Conservation (phyloP, 1,139 yeast genomes). For the Diutina mesorugosa region DNA sequence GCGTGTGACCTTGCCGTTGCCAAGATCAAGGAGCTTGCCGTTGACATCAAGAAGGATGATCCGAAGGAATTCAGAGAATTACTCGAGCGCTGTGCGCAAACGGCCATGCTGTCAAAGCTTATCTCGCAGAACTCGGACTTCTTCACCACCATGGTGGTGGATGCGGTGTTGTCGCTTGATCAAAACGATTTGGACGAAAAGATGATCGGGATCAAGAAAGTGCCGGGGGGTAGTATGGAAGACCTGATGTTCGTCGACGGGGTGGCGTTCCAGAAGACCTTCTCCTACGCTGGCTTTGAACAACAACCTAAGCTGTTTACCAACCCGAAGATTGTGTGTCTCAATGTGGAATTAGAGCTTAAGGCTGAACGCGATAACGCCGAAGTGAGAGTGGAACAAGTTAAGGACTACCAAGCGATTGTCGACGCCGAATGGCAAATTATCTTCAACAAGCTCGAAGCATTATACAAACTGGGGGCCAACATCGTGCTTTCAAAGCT, state of each 20-base stretch:
- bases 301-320: constrained; percentile 86
- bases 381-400: constrained; percentile 94
- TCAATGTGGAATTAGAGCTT: constrained; percentile 88
- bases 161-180: constrained; percentile 82
- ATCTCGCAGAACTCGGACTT: constrained; percentile 78
- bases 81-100: constrained; percentile 85
- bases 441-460: constrained; percentile 73
- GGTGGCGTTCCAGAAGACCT: constrained; percentile 94
- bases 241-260: constrained; percentile 85
- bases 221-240: constrained; percentile 94
- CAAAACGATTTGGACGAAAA: constrained; percentile 68
- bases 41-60: constrained; percentile 35
- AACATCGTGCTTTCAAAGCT: constrained; percentile 84
- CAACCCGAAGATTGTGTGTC: constrained; percentile 70
- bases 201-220: constrained; percentile 87
- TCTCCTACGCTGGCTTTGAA: constrained; percentile 57
- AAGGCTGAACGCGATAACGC: constrained; percentile 99
- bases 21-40: constrained; percentile 62
- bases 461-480: constrained; percentile 77
- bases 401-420: constrained; percentile 84
- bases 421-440: constrained; percentile 99
- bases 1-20: constrained; percentile 72
- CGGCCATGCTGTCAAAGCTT: constrained; percentile 94
- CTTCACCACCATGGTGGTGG: constrained; percentile 93
- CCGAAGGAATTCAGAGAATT: constrained; percentile 50